A percentile compares a stretch with the other conserved stretches of the same genome.
Evolutionary conservation across 768 basidiomycete genomes (phyloP).

Genomic region (Tricholomella constricta): DNA sequence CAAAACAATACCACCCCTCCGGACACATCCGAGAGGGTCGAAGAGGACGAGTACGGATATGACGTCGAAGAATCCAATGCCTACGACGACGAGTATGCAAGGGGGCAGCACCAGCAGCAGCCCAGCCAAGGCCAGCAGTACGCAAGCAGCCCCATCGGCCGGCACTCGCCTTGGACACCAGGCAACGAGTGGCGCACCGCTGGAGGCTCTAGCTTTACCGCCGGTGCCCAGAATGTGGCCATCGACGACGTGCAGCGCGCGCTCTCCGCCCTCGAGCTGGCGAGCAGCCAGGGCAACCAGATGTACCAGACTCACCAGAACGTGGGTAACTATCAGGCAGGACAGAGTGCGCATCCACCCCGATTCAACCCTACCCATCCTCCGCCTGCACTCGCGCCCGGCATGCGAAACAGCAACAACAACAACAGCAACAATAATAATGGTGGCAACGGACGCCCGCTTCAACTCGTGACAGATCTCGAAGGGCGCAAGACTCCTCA

Average conservation of each 20-base stretch:
- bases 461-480: constrained; percentile 63
- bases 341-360: constrained; percentile 66
- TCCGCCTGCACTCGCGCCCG: constrained; percentile 48
- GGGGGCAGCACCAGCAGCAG: constrained; percentile 37
- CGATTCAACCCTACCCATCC: constrained; percentile 61
- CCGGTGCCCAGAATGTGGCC: constrained; percentile 30
- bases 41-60: constrained; percentile 58
- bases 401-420: constrained; percentile 33
- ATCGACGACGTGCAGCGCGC: constrained; percentile 82
- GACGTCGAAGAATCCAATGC: constrained; percentile 48
- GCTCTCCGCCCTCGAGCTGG: constrained; percentile 67
- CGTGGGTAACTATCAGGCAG: constrained; percentile 35
- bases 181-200: constrained; percentile 62
- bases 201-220: constrained; percentile 17
- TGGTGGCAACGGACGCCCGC: constrained; percentile 41
- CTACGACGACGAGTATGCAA: constrained; percentile 63
- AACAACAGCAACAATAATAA: constrained; percentile 41
- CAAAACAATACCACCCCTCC: constrained; percentile 40
- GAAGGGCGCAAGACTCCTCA: constrained; percentile 67
- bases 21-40: constrained; percentile 39
- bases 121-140: constrained; percentile 39
- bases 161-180: constrained; percentile 68
- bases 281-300: constrained; percentile 32
- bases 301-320: constrained; percentile 30
- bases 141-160: constrained; percentile 59